Evolutionary conservation across 148 eudicot species (phyloP), one percentile per base, ranked within the genome.

Genomic region (Rhododendron molle): DNA sequence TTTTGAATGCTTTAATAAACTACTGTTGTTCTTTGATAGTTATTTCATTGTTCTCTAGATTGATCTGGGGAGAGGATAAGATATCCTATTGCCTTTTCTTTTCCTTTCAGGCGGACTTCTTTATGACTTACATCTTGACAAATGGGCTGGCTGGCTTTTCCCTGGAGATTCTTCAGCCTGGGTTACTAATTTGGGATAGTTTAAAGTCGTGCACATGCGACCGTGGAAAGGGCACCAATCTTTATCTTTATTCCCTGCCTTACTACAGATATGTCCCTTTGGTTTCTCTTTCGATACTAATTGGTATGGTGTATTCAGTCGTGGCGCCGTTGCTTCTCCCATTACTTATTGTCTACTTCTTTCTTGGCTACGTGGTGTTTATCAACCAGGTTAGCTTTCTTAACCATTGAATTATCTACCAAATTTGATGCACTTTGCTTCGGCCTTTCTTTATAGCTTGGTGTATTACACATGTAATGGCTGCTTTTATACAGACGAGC

Each of bases 241-340:
- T 94, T 62, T 95, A 93, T 83, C 91, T 96, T 47, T 95, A 85
- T 88, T 90, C 96, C 16, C 85, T 96, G 9, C 99, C 98, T 84
- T 96, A 93, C 80, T 92, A 90, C 88, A 89, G 99, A 81, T 90
- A 88, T 36, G 86, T 96, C 67, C 99, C 99, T 58, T 93, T 90
- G 86, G 92, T 93, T 82, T 86, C 93, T 82, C 94, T 93, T 49
- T 90, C 90, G 69, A 88, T 96, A 49, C 85, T 96, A 83, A 94
- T 96, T 26, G 99, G 99, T 85, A 91, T 91, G 93, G 93, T 93
- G 47, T 96, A 96, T 81, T 95, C 99, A 6, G 93, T 95, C 34
- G 95, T 96, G 28, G 93, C 99, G 62, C 99, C 99, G 10, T 88
- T 96, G 92, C 90, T 96, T 86, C 96, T 95, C 83, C 99, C 98